phyloP scores from a whole-genome alignment of 768 basidiomycete species.

The Tubosaeta sp. region DNA sequence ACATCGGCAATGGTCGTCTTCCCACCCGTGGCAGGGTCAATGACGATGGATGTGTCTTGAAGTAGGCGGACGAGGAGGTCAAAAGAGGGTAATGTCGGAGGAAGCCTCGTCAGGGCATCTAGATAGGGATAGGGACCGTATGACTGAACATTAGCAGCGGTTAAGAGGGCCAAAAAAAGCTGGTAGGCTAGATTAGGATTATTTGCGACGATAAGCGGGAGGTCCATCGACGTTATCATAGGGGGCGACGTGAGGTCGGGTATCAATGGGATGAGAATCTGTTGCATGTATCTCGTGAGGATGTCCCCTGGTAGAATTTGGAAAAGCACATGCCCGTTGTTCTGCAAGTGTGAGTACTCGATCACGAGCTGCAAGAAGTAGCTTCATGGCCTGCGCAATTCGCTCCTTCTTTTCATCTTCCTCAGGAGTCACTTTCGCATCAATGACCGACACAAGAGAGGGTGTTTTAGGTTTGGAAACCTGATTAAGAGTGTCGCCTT shows the following conservation, averaged over 20 bases:
- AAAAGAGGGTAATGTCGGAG: constrained; percentile 69
- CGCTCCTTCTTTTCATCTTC: constrained; percentile 55
- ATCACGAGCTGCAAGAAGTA: constrained; percentile 64
- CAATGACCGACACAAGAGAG: constrained; percentile 1
- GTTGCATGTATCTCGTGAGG: not conserved
- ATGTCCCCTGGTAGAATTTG: no score
- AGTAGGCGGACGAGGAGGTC: constrained; percentile 69
- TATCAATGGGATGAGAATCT: constrained; percentile 53
- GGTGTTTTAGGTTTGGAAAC: not conserved
- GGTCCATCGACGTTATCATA: constrained; percentile 64
- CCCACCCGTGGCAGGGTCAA: constrained; percentile 37
- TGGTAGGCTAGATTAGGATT: constrained; percentile 71
- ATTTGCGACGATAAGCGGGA: constrained; percentile 58
- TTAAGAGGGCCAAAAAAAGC: constrained; percentile 56
- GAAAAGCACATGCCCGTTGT: constrained; percentile 49
- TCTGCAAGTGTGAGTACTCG: constrained; percentile 72
- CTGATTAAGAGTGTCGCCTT: constrained; percentile 3
- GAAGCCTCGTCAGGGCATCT: constrained; percentile 59
- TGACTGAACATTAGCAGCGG: constrained; percentile 28
- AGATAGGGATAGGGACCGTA: constrained; percentile 47
- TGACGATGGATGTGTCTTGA: constrained; percentile 52
- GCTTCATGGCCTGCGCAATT: constrained; percentile 59
- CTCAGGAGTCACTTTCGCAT: constrained; percentile 37
- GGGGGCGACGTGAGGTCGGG: constrained; percentile 39
- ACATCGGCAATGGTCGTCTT: constrained; percentile 62